Conservation (phyloP, 2,329 filamentous ascomycete species). For the Colletotrichum siamense region DNA sequence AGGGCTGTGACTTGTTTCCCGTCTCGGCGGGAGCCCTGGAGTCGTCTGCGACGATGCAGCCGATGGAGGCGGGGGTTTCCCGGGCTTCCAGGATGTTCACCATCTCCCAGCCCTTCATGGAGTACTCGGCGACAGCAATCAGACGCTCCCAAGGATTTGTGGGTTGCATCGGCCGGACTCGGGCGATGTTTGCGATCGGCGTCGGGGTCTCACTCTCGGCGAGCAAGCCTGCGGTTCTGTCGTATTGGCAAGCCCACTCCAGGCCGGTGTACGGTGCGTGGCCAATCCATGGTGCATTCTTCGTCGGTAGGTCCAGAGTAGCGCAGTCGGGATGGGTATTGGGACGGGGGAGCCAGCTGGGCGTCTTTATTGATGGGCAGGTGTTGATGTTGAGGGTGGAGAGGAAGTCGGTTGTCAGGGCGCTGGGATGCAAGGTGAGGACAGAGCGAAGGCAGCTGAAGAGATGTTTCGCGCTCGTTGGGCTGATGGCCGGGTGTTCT, state of each 20-base stretch:
- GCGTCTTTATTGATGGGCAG: not conserved
- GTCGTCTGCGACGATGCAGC: not conserved
- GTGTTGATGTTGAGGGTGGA: not conserved
- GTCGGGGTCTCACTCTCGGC: not conserved
- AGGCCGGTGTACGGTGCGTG: no score
- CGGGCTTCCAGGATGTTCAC: not conserved
- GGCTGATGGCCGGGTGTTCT: not conserved
- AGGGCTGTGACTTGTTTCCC: not conserved
- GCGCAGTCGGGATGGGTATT: not conserved
- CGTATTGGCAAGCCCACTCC: not conserved
- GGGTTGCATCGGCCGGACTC: not conserved
- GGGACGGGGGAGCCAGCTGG: not conserved
- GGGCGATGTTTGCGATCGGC: not conserved
- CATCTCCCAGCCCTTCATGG: not conserved
- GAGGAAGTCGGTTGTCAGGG: not conserved
- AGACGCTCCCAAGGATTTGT: not conserved
- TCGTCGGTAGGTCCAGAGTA: not conserved
- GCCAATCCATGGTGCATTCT: no score
- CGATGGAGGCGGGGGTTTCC: not conserved
- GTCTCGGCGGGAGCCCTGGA: not conserved
- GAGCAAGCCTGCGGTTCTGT: not conserved
- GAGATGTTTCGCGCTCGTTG: not conserved
- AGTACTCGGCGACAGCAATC: not conserved
- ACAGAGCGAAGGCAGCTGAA: not conserved
- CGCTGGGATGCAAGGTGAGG: not conserved